Percentiles rank a stretch among this genome's conserved stretches.
Conservation (phyloP, 2,329 filamentous ascomycete genomes). For the Dendryphion nanum region DNA sequence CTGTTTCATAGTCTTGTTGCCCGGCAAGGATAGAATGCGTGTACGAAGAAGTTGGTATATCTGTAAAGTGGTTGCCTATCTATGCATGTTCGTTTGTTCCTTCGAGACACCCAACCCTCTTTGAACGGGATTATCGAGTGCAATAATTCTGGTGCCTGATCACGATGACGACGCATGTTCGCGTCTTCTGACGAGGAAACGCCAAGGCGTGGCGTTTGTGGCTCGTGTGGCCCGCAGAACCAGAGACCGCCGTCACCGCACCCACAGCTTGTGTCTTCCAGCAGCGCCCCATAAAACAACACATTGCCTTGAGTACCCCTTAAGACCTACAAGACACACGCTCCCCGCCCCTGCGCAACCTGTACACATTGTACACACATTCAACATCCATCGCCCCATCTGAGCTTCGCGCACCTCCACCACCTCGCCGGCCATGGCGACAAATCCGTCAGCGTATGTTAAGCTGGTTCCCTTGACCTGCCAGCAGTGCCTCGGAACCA, state of each 20-base stretch:
- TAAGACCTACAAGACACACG: no score
- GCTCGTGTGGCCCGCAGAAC: no score
- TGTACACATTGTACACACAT: neutral
- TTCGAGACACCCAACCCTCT: no score
- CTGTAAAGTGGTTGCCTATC: no score
- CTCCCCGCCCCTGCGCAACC: neutral
- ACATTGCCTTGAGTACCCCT: no score
- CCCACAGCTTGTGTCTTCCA: no score
- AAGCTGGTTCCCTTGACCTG: conserved; percentile 10
- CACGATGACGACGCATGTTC: conserved; percentile 18
- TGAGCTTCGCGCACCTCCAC: no score
- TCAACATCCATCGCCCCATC: neutral
- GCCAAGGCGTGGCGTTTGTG: no score
- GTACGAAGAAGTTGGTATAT: conserved; percentile 23
- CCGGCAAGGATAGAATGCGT: conserved; percentile 7
- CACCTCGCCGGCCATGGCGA: conserved; percentile 36
- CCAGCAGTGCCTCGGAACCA: conserved; percentile 9
- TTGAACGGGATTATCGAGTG: conserved; percentile 25
- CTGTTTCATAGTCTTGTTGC: conserved; percentile 1
- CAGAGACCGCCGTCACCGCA: no score
- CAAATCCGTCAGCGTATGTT: conserved; percentile 42
- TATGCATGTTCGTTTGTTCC: no score
- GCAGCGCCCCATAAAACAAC: no score
- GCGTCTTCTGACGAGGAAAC: no score
- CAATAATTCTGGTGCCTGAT: conserved; percentile 32